Percentiles rank a stretch among this genome's conserved stretches.
Evolutionary conservation across 2,329 filamentous ascomycete genomes (phyloP).

Genomic region (Penicillium sp.): DNA sequence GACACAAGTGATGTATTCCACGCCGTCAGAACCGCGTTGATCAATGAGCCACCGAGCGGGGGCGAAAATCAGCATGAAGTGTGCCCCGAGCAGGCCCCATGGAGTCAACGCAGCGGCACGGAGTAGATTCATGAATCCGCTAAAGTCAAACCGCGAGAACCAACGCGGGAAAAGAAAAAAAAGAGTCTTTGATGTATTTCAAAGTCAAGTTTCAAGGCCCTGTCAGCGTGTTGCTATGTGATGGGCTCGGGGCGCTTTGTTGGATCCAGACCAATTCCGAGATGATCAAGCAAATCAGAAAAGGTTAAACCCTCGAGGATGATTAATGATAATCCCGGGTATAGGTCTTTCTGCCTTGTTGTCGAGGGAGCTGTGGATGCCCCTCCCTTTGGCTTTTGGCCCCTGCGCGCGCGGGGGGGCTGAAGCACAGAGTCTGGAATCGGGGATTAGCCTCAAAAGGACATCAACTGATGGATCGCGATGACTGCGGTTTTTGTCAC

Average conservation of each 20-base stretch:
- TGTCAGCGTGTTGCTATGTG: not conserved
- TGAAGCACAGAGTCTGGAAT: conserved; percentile 7
- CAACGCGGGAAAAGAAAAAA: not conserved
- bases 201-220: conserved; percentile 1
- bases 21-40: conserved; percentile 1
- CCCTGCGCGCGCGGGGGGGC: not conserved
- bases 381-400: not conserved
- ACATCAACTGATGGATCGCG: conserved; percentile 9
- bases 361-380: not conserved
- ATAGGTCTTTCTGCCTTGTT: not conserved
- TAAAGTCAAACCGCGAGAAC: conserved; percentile 1
- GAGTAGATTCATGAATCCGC: not conserved
- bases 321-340: not conserved
- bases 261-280: conserved; percentile 3
- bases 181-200: not conserved
- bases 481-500: conserved; percentile 4
- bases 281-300: conserved; percentile 2
- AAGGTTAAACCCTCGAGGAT: not conserved
- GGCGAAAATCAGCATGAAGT: not conserved
- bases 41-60: not conserved
- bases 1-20: not conserved
- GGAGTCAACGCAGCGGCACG: not conserved
- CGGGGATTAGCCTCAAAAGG: conserved; percentile 6
- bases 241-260: conserved; percentile 8
- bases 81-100: not conserved